These are phyloP conservation scores for Hymenoscyphus scutula DNA, from an alignment of 2,329 filamentous ascomycete species.

Conservation along the genomic window DNA sequence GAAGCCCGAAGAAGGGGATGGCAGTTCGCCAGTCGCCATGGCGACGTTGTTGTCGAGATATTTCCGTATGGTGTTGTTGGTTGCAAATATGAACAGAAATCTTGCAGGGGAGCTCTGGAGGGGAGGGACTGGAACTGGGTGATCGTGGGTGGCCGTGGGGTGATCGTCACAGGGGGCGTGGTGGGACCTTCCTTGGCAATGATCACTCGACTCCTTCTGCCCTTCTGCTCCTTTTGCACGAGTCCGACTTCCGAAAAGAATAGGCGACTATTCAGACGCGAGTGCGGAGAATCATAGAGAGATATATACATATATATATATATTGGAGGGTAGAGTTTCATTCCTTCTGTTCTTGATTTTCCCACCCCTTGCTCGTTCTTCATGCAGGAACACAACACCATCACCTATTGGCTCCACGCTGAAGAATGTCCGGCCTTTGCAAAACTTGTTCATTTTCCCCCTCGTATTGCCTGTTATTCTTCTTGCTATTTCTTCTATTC, in stretches of 20 bases:
- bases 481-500: no score
- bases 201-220: not conserved
- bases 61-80: not conserved
- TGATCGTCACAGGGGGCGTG: constrained; percentile 1
- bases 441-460: no score
- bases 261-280: no score
- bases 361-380: no score
- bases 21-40: constrained; percentile 2
- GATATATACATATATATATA: no score
- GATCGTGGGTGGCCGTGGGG: no score
- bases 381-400: no score
- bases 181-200: not conserved
- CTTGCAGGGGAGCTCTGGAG: not conserved
- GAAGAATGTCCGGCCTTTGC: no score
- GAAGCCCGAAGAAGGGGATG: not conserved
- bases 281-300: not conserved
- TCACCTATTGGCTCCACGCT: no score
- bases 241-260: not conserved
- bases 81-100: not conserved
- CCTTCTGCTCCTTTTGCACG: not conserved
- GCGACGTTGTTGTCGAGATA: not conserved
- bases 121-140: not conserved
- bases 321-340: no score
- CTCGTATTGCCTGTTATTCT: no score
- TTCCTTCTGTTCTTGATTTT: no score